Conservation (phyloP, 306 rosid species). For the Pterocarpus macrocarpus region DNA sequence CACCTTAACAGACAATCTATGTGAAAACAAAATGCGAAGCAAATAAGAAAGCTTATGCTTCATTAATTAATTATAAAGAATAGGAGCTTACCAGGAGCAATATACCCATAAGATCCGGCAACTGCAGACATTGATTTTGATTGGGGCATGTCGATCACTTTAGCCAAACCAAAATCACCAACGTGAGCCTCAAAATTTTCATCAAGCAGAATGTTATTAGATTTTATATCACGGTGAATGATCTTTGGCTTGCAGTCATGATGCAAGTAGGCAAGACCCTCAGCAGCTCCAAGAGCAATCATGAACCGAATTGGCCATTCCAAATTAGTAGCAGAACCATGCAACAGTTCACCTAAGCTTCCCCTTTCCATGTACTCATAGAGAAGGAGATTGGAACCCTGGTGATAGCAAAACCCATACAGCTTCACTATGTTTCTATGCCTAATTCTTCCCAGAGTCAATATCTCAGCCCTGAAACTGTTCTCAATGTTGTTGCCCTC, state of each 20-base stretch:
- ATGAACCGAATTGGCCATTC: constrained; percentile 89
- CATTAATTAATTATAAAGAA: background rate
- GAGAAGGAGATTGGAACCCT: constrained; percentile 88
- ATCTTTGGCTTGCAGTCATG: constrained; percentile 97
- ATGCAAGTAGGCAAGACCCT: constrained; percentile 96
- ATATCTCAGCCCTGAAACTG: constrained; percentile 89
- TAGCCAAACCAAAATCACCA: constrained; percentile 98
- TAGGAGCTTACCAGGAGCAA: constrained; percentile 88
- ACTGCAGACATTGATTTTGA: constrained; percentile 98
- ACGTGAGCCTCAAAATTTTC: constrained; percentile 93
- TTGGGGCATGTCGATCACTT: constrained; percentile 97
- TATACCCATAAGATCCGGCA: constrained; percentile 98
- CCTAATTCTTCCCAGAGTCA: constrained; percentile 91
- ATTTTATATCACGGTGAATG: constrained; percentile 94
- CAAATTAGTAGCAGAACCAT: constrained; percentile 67
- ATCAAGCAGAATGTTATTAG: constrained; percentile 90
- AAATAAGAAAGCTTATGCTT: background rate
- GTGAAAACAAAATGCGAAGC: constrained; percentile 12
- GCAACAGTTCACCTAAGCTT: constrained; percentile 93
- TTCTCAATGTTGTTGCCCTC: constrained; percentile 86
- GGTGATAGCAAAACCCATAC: constrained; percentile 87
- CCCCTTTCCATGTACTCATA: constrained; percentile 96
- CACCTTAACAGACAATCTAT: background rate
- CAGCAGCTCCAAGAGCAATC: constrained; percentile 98
- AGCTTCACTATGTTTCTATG: constrained; percentile 95